Percentiles rank a stretch among this genome's conserved stretches.
Conservation (phyloP, 345 rosid species). For the Populus davidiana region DNA sequence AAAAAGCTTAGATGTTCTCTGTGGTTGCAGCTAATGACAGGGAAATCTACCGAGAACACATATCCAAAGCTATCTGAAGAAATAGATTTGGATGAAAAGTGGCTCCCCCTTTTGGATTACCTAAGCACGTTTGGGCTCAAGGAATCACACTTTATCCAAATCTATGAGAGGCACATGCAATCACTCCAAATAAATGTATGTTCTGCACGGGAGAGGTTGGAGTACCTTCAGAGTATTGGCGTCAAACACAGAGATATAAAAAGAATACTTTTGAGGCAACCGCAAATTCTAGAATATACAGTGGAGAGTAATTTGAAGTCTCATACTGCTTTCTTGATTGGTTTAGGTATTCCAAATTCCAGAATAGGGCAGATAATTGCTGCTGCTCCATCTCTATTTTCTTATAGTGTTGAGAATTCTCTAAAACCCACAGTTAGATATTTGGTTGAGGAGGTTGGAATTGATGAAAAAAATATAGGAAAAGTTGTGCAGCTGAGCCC, state of each 20-base stretch:
- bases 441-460: slow-evolving; percentile 95
- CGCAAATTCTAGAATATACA: slow-evolving; percentile 84
- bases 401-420: slow-evolving; percentile 87
- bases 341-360: slow-evolving; percentile 76
- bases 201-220: slow-evolving; percentile 85
- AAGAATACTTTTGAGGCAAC: slow-evolving; percentile 87
- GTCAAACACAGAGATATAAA: slow-evolving; percentile 81
- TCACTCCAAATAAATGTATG: slow-evolving; percentile 67
- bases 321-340: slow-evolving; percentile 69
- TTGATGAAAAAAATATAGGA: slow-evolving; percentile 62
- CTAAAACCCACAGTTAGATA: slow-evolving; percentile 88
- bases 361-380: slow-evolving; percentile 85
- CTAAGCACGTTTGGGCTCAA: slow-evolving; percentile 70
- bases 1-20: slow-evolving; percentile 11
- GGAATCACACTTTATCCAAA: slow-evolving; percentile 81
- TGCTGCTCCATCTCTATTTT: slow-evolving; percentile 68
- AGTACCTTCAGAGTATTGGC: slow-evolving; percentile 79
- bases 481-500: slow-evolving; percentile 96
- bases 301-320: slow-evolving; percentile 79
- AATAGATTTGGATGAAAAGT: slow-evolving; percentile 66
- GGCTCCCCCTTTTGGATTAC: slow-evolving; percentile 88
- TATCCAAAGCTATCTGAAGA: slow-evolving; percentile 63
- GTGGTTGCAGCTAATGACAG: slow-evolving; percentile 42
- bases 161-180: slow-evolving; percentile 88
- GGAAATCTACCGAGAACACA: slow-evolving; percentile 35